Base-by-base conservation (phyloP, 176 grass and related monocot genomes). In the Guadua angustifolia region DNA sequence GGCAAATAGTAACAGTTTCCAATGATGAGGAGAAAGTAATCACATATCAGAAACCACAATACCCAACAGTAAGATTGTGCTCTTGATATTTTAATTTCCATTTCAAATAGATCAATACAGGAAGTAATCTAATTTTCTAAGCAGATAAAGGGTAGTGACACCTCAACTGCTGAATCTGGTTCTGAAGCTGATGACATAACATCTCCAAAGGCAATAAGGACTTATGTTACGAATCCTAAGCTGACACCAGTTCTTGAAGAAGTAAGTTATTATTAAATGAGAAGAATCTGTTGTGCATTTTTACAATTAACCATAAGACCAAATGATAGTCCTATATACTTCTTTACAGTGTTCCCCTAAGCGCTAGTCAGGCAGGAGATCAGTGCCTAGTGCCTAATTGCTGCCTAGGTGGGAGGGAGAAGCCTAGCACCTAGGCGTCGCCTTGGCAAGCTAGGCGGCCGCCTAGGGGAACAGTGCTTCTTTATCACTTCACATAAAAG, bases 1-100 rank as follows among this genome's bases (percentile, higher is more conserved):
- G 87, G 81, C 81, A 89, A 79, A 89, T 89, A 79, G 87, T 89
- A 79, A 89, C 81, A 38, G 68, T 89, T 75, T 84, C 75, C 15
- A 80, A 80, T 73, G 79, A 78, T 12, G 36, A 89, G 5, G 81
- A 83, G 25, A 88, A 88, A 71, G 71, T 84, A 60, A 84, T 88
- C 38, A 36, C 81, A 56, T 88, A 84, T 74, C 81, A 76, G 55
- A 67, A 79, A 77, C 75, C 87, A 50, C 59, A 79, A 74, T 84
- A 84, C n/a, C 56, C 74, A 26, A 25, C 45, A 18, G 87, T 89
- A 84, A 84, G 75, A 49, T 74, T 51, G 25, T 6, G 21, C 35
- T 24, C 33, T 44, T 40, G 24, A 24, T 13, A 16, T 59, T 59
- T 76, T 76, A 6, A 64, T 59, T 76, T 38, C 38, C 19, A 77